Conservation (phyloP, 768 basidiomycete species). For the Suillus subluteus region DNA sequence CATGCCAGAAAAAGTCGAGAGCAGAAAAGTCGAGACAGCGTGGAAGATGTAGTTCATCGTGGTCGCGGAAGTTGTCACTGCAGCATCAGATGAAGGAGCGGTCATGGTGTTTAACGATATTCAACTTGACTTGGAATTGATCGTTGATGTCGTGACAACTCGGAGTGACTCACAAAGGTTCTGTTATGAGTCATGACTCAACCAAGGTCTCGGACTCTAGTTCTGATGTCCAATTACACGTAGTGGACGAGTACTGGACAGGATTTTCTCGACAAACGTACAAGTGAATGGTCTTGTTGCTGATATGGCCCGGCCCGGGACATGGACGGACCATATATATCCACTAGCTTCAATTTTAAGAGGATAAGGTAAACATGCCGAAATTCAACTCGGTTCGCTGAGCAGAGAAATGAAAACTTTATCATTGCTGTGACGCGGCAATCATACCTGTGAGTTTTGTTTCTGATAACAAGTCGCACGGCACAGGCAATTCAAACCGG, state of each 20-base stretch:
- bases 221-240: too few relatives aligned
- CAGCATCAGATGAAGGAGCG: neutral
- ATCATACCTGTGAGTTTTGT: neutral
- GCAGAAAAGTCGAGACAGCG: neutral
- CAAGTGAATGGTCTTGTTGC: too few relatives aligned
- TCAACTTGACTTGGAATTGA: neutral
- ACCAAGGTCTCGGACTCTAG: too few relatives aligned
- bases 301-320: too few relatives aligned
- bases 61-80: too few relatives aligned
- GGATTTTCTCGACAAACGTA: too few relatives aligned
- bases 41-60: neutral
- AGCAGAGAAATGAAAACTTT: neutral
- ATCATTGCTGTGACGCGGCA: neutral
- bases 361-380: neutral
- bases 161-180: too few relatives aligned
- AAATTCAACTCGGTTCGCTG: neutral
- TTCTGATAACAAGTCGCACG: neutral
- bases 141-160: neutral
- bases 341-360: neutral
- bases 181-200: too few relatives aligned
- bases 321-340: too few relatives aligned
- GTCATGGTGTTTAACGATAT: neutral
- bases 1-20: too few relatives aligned
- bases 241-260: too few relatives aligned
- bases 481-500: neutral